Evolutionary conservation across 2,329 filamentous ascomycete genomes (phyloP), one percentile per base, ranked within the genome.

Genomic region (Colletotrichum godetiae): DNA sequence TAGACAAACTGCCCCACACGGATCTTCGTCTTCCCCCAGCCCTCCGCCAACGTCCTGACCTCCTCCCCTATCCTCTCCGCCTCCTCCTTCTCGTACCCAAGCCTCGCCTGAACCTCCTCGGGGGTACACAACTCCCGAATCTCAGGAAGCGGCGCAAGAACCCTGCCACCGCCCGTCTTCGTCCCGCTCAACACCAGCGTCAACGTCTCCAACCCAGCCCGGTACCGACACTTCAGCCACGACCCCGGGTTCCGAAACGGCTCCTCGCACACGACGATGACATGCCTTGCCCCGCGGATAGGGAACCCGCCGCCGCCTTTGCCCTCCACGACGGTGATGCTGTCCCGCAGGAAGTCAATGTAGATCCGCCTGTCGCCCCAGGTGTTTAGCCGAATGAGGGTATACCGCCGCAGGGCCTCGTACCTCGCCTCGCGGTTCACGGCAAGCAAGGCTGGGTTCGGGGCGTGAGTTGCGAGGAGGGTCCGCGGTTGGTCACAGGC

Each of bases 321-420:
- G 15, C 71, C 71, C 37, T 73, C 71, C 55, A 73, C 60, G 13
- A 73, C 60, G 5, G 60, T 67, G 19, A 73, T 70, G 60, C 46
- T 57, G 29, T 73, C 71, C 33, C 27, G 57, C 7, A 11, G 24
- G 55, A 74, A 68, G 15, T 73, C 65, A 2, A 68, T 66, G 42
- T 68, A 73, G n/a, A 74, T 68, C 15, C 69, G 22, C 49, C 73
- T 66, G 31, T 74, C 70, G 4, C 73, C 70, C 72, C 72, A 74
- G 19, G 72, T 71, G n/a, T 72, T 74, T 5, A 71, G 52, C 3
- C 72, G 31, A 10, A 72, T 62, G 22, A 74, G 53, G 10, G 52
- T 67, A 19, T 72, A 72, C 29, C 62, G 24, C 62, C 62, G 49
- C 37, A 72, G 27, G 13, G 71, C 60, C 24, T 73, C 71, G 13